A percentile compares a stretch with the other conserved stretches of the same genome.
These are phyloP conservation scores for Dissophora globulifera DNA, from an alignment of 192 early-diverging fungal genomes.

Conservation along the genomic window DNA sequence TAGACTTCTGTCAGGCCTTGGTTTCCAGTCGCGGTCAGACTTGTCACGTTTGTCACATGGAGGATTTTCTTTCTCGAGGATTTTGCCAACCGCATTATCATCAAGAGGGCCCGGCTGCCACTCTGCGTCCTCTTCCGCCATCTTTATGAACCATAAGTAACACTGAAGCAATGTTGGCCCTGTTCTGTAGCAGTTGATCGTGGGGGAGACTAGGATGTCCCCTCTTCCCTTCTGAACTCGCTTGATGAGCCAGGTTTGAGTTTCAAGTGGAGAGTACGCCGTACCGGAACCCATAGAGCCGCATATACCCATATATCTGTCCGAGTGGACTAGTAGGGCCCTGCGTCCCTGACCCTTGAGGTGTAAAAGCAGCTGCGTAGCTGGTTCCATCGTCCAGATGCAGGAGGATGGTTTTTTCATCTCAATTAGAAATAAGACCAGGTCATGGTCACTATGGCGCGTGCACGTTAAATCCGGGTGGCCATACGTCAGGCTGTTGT, in stretches of 20 bases:
- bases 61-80: not conserved
- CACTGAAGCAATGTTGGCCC: slow-evolving; percentile 35
- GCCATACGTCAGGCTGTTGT: not conserved
- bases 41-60: not conserved
- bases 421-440: slow-evolving; percentile 12
- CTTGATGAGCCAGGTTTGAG: slow-evolving; percentile 16
- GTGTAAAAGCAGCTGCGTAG: not conserved
- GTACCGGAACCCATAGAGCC: slow-evolving; percentile 21
- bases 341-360: not conserved
- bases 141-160: not conserved
- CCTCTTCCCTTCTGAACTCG: not conserved
- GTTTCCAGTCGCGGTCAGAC: not conserved
- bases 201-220: slow-evolving; percentile 20
- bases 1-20: not conserved
- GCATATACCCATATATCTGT: slow-evolving; percentile 43
- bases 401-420: slow-evolving; percentile 10
- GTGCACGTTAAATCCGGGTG: slow-evolving; percentile 8
- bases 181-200: slow-evolving; percentile 6
- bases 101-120: no score
- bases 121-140: no score
- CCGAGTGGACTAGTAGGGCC: not conserved
- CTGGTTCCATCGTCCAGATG: not conserved
- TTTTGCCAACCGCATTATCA: no score
- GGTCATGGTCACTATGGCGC: not conserved
- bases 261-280: no score